Conservation (phyloP, 2,329 filamentous ascomycete species). For the Aspergillus sp. region DNA sequence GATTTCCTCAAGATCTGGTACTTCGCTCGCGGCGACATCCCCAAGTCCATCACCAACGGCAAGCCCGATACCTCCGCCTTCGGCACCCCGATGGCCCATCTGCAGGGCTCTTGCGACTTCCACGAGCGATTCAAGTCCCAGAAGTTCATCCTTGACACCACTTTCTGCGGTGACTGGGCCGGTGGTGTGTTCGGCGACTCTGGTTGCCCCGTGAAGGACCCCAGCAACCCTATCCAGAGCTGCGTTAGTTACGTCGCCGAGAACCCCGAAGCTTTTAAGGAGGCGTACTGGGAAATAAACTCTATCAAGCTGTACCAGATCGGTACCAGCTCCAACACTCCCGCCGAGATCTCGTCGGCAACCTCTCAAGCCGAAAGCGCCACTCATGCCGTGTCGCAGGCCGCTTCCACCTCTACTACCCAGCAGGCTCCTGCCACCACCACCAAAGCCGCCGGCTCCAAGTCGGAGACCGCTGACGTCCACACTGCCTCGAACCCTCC, state of each 20-base stretch:
- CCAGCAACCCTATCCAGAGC: conserved; percentile 60
- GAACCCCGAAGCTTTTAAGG: conserved; percentile 67
- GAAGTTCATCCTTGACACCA: conserved; percentile 51
- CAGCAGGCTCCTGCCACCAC: neutral
- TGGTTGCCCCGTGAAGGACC: conserved; percentile 56
- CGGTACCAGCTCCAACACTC: conserved; percentile 16
- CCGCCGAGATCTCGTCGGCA: neutral
- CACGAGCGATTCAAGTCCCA: conserved; percentile 41
- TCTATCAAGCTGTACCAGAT: conserved; percentile 63
- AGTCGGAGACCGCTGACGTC: neutral
- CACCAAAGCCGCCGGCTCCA: neutral
- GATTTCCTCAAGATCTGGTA: conserved; percentile 53
- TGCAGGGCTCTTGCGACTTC: conserved; percentile 44
- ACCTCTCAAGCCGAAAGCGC: neutral
- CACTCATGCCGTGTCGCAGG: neutral
- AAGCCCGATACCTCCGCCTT: conserved; percentile 48
- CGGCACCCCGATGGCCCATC: conserved; percentile 47
- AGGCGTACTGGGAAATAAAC: conserved; percentile 79
- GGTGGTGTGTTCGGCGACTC: conserved; percentile 50
- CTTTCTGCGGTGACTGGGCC: conserved; percentile 59
- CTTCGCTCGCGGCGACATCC: conserved; percentile 47
- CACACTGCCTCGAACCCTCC: neutral
- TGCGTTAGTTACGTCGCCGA: conserved; percentile 71
- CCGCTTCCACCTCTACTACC: neutral
- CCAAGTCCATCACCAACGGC: conserved; percentile 44